phyloP scores from a whole-genome alignment of 2,329 filamentous ascomycete genomes.

The Aspergillus awamori region DNA sequence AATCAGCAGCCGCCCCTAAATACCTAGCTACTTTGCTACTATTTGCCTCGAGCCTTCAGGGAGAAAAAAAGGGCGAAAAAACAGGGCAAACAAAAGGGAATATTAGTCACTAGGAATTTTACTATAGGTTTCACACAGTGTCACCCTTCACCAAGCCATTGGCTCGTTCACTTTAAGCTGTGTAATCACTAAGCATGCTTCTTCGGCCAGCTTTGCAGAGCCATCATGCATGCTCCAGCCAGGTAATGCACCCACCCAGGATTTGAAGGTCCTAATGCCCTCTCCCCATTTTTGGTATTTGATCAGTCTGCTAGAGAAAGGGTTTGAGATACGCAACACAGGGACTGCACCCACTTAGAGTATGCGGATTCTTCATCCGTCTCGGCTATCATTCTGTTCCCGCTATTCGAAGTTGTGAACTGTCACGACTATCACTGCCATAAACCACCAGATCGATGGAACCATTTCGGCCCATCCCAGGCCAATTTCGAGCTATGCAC shows the following conservation, averaged over 20 bases:
- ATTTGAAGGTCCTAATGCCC: neutral
- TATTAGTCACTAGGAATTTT: too few relatives aligned
- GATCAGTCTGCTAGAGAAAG: neutral
- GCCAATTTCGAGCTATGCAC: neutral
- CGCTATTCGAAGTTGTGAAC: neutral
- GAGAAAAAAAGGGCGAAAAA: neutral
- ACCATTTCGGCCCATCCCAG: neutral
- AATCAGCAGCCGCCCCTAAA: neutral
- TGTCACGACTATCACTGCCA: neutral
- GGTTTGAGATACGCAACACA: neutral
- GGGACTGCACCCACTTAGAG: neutral
- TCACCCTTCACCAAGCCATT: neutral
- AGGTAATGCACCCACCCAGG: neutral
- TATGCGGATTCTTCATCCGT: constrained; percentile 2
- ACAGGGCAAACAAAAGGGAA: neutral
- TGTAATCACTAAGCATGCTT: neutral
- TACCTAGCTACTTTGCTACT: neutral
- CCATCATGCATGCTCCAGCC: neutral
- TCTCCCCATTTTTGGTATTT: neutral
- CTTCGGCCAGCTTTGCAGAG: neutral
- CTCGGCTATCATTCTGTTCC: neutral
- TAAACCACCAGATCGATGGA: neutral
- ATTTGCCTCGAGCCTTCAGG: neutral
- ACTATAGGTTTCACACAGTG: neutral
- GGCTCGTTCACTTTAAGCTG: neutral